Conservation (phyloP, 345 rosid species). For the Limnanthes douglasii region DNA sequence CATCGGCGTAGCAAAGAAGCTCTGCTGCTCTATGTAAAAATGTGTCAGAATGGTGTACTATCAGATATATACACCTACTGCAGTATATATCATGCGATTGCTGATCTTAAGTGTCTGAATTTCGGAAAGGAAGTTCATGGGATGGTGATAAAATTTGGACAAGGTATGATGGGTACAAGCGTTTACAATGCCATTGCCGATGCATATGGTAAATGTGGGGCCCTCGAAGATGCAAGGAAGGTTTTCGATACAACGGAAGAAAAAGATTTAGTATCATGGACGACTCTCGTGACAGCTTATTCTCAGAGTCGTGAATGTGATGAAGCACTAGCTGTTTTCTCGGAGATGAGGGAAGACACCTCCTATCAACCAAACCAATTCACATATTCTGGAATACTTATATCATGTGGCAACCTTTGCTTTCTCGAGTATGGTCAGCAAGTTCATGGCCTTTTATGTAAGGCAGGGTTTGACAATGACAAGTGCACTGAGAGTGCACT, state of each 20-base stretch:
- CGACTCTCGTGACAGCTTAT: slow-evolving; percentile 40
- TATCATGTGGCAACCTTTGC: slow-evolving; percentile 37
- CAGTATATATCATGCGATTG: slow-evolving; percentile 20
- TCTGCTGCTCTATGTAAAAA: slow-evolving; percentile 14
- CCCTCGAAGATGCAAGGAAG: slow-evolving; percentile 20
- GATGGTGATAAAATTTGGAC: slow-evolving; percentile 19
- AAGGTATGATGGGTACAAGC: slow-evolving; percentile 5
- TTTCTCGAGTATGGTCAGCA: slow-evolving; percentile 27
- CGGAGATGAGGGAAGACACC: slow-evolving; percentile 25
- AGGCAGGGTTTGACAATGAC: slow-evolving; percentile 24
- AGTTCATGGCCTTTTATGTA: slow-evolving; percentile 30
- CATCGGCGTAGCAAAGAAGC: slow-evolving; percentile 15
- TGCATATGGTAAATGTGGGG: slow-evolving; percentile 30
- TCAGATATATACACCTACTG: slow-evolving; percentile 26
- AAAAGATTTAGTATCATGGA: slow-evolving; percentile 47
- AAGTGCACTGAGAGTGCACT: slow-evolving; percentile 37
- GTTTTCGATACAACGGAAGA: slow-evolving; percentile 30
- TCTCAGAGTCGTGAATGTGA: slow-evolving; percentile 26
- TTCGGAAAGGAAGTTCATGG: slow-evolving; percentile 22
- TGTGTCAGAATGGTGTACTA: slow-evolving; percentile 14
- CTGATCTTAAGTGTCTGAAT: slow-evolving; percentile 10
- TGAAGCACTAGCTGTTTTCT: slow-evolving; percentile 28
- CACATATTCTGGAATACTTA: slow-evolving; percentile 32
- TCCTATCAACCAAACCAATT: slow-evolving; percentile 36
- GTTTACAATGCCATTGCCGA: slow-evolving; percentile 26